These are phyloP conservation scores for Coniosporium tulheliwenetii DNA, from an alignment of 2,329 filamentous ascomycete species.

Conservation along the genomic window DNA sequence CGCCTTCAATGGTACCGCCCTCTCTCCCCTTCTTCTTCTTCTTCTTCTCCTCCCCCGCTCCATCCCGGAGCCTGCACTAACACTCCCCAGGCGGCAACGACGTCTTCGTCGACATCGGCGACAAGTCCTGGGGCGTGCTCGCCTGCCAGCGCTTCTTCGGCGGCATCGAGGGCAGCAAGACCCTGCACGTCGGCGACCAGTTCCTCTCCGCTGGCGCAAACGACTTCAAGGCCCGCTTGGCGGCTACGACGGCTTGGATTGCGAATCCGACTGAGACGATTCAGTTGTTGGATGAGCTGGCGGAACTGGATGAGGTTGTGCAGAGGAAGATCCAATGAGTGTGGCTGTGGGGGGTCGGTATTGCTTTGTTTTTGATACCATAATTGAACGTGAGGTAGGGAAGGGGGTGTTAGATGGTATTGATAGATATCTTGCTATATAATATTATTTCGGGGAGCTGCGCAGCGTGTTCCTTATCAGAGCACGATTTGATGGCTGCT, in stretches of 20 bases:
- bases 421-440: too few species aligned
- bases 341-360: background rate
- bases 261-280: slow-evolving; percentile 86
- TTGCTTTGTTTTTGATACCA: too few species aligned
- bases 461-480: too few species aligned
- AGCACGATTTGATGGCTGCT: too few species aligned
- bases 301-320: slow-evolving; percentile 15
- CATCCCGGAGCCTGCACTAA: background rate
- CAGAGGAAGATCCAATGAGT: background rate
- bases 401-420: too few species aligned
- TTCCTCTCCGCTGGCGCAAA: slow-evolving; percentile 91
- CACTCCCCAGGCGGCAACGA: slow-evolving; percentile 58
- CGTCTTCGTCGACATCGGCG: slow-evolving; percentile 95
- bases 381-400: too few species aligned
- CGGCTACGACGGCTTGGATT: slow-evolving; percentile 94
- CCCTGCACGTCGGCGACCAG: slow-evolving; percentile 88
- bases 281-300: slow-evolving; percentile 71
- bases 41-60: background rate
- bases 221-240: slow-evolving; percentile 83
- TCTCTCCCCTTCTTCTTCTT: background rate
- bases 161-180: slow-evolving; percentile 57
- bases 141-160: slow-evolving; percentile 88
- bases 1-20: slow-evolving; percentile 64
- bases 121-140: slow-evolving; percentile 90
- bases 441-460: too few species aligned